Evolutionary conservation across 1,284 basidiomycete genomes (phyloP).

Genomic region (Xerocomus amazonicus): DNA sequence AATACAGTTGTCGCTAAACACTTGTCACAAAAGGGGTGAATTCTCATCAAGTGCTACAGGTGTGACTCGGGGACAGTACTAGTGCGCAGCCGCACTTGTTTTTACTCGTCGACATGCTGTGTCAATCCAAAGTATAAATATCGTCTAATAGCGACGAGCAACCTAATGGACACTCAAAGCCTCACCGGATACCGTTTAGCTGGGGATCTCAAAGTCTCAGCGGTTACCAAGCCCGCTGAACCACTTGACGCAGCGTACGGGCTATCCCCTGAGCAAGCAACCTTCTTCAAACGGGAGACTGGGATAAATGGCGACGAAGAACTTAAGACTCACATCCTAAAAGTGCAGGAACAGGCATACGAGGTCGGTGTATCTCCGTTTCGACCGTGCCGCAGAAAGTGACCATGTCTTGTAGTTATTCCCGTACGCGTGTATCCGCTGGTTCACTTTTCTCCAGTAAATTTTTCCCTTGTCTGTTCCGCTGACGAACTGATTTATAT

Average conservation of each 20-base stretch:
- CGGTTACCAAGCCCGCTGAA: neutral
- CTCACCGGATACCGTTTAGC: neutral
- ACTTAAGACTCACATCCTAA: conserved; percentile 21
- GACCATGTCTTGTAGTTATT: conserved; percentile 11
- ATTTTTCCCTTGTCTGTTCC: neutral
- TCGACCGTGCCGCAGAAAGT: neutral
- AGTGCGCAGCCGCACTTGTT: too few species aligned
- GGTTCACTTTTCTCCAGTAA: conserved; percentile 18
- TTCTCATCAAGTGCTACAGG: too few species aligned
- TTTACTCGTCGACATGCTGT: too few species aligned
- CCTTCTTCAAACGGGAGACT: conserved; percentile 25
- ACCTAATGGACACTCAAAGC: too few species aligned
- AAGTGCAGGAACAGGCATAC: conserved; percentile 18
- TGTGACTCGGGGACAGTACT: too few species aligned
- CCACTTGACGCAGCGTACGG: conserved; percentile 5
- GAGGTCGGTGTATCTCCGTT: conserved; percentile 7
- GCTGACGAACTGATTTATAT: neutral
- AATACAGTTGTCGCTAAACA: too few species aligned
- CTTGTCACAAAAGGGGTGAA: too few species aligned
- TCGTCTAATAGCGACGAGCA: too few species aligned
- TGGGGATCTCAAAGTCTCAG: conserved; percentile 3
- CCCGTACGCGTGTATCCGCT: conserved; percentile 20
- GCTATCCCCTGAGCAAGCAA: conserved; percentile 17
- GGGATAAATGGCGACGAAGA: conserved; percentile 18
- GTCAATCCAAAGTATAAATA: too few species aligned